These are phyloP conservation scores for Pyrenophora teres DNA, from an alignment of 2,329 filamentous ascomycete species.

Conservation along the genomic window DNA sequence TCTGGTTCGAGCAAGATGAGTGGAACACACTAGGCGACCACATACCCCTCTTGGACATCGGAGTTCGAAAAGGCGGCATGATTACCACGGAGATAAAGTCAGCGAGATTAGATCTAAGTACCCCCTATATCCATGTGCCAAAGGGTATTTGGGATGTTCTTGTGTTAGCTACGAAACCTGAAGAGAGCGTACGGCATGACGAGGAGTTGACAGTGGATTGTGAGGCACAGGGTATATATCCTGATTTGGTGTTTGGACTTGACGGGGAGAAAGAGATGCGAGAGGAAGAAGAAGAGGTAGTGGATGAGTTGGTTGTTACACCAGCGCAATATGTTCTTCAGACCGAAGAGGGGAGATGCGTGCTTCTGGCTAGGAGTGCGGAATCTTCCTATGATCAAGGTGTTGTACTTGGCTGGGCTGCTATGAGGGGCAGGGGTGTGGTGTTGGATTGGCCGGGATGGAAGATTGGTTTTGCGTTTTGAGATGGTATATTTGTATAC, in stretches of 20 bases:
- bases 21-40: background rate
- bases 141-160: slow-evolving; percentile 21
- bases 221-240: slow-evolving; percentile 8
- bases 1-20: slow-evolving; percentile 1
- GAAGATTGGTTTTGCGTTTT: slow-evolving; percentile 17
- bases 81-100: slow-evolving; percentile 10
- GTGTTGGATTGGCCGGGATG: slow-evolving; percentile 19
- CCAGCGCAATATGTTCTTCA: slow-evolving; percentile 24
- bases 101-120: slow-evolving; percentile 17
- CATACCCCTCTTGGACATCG: slow-evolving; percentile 15
- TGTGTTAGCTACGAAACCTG: slow-evolving; percentile 16
- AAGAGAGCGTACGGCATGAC: background rate
- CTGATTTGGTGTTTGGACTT: slow-evolving; percentile 25
- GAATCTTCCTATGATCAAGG: background rate
- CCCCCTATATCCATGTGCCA: slow-evolving; percentile 20
- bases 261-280: background rate
- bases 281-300: slow-evolving; percentile 6
- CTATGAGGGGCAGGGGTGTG: slow-evolving; percentile 19
- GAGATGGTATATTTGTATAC: background rate
- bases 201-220: slow-evolving; percentile 21
- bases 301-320: slow-evolving; percentile 17
- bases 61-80: slow-evolving; percentile 24
- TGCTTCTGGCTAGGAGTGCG: slow-evolving; percentile 16
- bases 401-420: slow-evolving; percentile 25
- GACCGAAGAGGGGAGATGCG: slow-evolving; percentile 14